Conservation (phyloP, 768 basidiomycete species). For the Termitomyces sp. region DNA sequence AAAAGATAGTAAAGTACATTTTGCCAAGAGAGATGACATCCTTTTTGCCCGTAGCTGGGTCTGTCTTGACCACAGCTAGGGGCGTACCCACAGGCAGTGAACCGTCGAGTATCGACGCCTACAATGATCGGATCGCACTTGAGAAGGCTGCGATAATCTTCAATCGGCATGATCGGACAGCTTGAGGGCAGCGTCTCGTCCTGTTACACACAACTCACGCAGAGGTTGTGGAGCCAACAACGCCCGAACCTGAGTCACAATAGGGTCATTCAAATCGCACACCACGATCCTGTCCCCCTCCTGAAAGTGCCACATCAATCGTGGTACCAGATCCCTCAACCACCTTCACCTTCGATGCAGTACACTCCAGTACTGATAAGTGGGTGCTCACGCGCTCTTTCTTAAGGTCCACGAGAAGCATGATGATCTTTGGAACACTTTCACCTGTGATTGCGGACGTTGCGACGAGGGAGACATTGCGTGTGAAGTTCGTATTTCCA, state of each 20-base stretch:
- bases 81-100: conserved; percentile 89
- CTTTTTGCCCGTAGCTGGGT: conserved; percentile 82
- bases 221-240: conserved; percentile 94
- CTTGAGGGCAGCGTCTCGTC: conserved; percentile 78
- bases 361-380: conserved; percentile 93
- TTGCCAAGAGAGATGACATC: conserved; percentile 91
- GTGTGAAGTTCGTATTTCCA: conserved; percentile 91
- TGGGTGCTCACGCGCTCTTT: conserved; percentile 97
- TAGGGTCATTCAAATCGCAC: conserved; percentile 95
- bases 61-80: conserved; percentile 89
- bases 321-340: conserved; percentile 97
- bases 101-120: conserved; percentile 94
- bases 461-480: conserved; percentile 94
- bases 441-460: conserved; percentile 98
- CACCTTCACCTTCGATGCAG: conserved; percentile 97
- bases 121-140: conserved; percentile 97
- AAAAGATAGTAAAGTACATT: conserved; percentile 53
- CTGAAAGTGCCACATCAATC: conserved; percentile 89
- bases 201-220: conserved; percentile 94
- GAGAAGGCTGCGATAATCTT: conserved; percentile 90
- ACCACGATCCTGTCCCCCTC: conserved; percentile 95
- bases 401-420: conserved; percentile 94
- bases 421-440: conserved; percentile 99
- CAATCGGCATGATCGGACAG: conserved; percentile 94
- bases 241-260: conserved; percentile 91